Conservation (phyloP, 257 asterid genomes). For the Primulina eburnea region DNA sequence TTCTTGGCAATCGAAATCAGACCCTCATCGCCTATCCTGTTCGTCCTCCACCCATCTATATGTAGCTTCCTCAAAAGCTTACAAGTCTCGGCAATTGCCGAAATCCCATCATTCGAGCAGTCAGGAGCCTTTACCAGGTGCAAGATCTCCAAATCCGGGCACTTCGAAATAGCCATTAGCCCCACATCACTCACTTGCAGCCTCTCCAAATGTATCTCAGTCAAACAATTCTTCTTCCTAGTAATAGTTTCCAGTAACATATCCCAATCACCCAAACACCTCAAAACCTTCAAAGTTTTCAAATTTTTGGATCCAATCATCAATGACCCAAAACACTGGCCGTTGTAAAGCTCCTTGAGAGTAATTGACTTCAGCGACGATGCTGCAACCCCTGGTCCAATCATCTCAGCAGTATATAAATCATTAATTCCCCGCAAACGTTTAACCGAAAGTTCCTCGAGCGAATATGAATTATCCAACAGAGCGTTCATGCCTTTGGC, state of each 20-base stretch:
- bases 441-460: slow-evolving; percentile 73
- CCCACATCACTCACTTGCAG: slow-evolving; percentile 75
- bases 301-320: slow-evolving; percentile 55
- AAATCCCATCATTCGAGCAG: slow-evolving; percentile 64
- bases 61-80: slow-evolving; percentile 82
- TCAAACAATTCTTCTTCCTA: slow-evolving; percentile 41
- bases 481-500: slow-evolving; percentile 84
- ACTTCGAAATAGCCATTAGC: slow-evolving; percentile 54
- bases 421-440: slow-evolving; percentile 67
- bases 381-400: slow-evolving; percentile 65
- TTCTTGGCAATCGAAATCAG: slow-evolving; percentile 65
- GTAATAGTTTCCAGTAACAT: slow-evolving; percentile 50
- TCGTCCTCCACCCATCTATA: slow-evolving; percentile 91
- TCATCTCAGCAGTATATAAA: slow-evolving; percentile 50
- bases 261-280: slow-evolving; percentile 90
- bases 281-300: slow-evolving; percentile 60
- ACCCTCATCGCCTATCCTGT: slow-evolving; percentile 78
- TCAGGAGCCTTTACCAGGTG: slow-evolving; percentile 77
- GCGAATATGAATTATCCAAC: slow-evolving; percentile 51
- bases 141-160: slow-evolving; percentile 57
- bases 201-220: slow-evolving; percentile 78
- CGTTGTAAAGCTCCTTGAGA: slow-evolving; percentile 72
- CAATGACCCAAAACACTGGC: slow-evolving; percentile 69
- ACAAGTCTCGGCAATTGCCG: slow-evolving; percentile 65
- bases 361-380: slow-evolving; percentile 57